Evolutionary conservation across 768 basidiomycete species (phyloP).

Genomic region (Suillus paluster): DNA sequence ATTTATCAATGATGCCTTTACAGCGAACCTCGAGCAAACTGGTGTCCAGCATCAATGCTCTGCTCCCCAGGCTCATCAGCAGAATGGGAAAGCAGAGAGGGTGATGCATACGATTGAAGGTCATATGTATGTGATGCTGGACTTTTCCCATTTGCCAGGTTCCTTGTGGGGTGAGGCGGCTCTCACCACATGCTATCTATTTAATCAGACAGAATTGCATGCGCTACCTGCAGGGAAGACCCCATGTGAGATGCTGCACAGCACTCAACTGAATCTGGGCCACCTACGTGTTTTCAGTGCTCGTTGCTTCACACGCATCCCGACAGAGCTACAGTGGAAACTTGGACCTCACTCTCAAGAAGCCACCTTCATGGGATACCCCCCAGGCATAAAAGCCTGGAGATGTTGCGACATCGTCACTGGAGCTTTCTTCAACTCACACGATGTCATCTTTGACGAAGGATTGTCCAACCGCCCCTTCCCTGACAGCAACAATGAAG

Average conservation of each 20-base stretch:
- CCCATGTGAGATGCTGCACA: slow-evolving; percentile 26
- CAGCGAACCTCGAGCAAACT: too few relatives aligned
- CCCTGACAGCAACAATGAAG: too few relatives aligned
- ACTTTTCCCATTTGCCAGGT: too few relatives aligned
- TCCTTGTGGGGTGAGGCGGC: neutral
- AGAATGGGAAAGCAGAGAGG: neutral
- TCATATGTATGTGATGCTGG: neutral
- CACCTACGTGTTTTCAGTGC: slow-evolving; percentile 27
- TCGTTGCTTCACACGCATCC: slow-evolving; percentile 12
- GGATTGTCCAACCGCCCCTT: too few relatives aligned
- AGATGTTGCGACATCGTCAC: too few relatives aligned
- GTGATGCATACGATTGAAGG: slow-evolving; percentile 21
- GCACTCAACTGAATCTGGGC: slow-evolving; percentile 25
- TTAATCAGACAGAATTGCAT: neutral
- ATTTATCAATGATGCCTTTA: too few relatives aligned
- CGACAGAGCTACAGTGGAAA: slow-evolving; percentile 2
- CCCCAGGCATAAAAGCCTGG: neutral
- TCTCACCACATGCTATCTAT: neutral
- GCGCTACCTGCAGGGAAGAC: neutral
- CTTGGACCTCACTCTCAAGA: slow-evolving; percentile 15
- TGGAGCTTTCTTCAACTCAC: neutral
- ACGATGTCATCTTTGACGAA: too few relatives aligned
- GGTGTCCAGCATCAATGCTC: too few relatives aligned
- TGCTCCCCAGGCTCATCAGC: too few relatives aligned
- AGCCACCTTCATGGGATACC: slow-evolving; percentile 4